Conservation (phyloP, 1,284 basidiomycete genomes). For the Marasmius sp. region DNA sequence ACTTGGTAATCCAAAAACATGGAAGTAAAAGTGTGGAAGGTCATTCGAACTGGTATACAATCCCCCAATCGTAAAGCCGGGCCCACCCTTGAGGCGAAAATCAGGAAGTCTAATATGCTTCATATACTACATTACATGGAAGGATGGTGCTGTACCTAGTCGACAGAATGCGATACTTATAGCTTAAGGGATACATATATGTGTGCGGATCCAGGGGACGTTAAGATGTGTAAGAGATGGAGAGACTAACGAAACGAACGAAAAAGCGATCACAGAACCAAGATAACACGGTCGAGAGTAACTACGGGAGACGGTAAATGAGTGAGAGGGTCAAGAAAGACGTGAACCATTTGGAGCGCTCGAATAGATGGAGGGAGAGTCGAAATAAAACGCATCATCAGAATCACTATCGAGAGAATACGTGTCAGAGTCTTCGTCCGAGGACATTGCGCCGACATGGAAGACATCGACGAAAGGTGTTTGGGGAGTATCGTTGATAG, state of each 20-base stretch:
- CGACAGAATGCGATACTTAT: too few relatives aligned
- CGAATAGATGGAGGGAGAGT: constrained; percentile 47
- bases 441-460: constrained; percentile 47
- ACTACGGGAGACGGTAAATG: background rate
- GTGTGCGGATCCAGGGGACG: too few relatives aligned
- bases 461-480: constrained; percentile 81
- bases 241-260: background rate
- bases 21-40: too few relatives aligned
- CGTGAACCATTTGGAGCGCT: constrained; percentile 41
- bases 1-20: too few relatives aligned
- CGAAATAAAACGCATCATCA: constrained; percentile 73
- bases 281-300: background rate
- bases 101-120: too few relatives aligned
- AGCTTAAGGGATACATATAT: too few relatives aligned
- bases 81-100: too few relatives aligned
- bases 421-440: constrained; percentile 50
- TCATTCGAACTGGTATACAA: too few relatives aligned
- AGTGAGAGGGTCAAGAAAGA: constrained; percentile 5
- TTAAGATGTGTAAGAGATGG: background rate
- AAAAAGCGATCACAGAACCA: background rate
- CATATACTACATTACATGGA: too few relatives aligned
- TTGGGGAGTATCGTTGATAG: constrained; percentile 55
- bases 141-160: too few relatives aligned
- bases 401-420: constrained; percentile 53
- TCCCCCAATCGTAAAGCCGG: too few relatives aligned